Percentiles rank a stretch among this genome's conserved stretches.
Evolutionary conservation across 148 eudicot species (phyloP).

Genomic region (Silene latifolia): DNA sequence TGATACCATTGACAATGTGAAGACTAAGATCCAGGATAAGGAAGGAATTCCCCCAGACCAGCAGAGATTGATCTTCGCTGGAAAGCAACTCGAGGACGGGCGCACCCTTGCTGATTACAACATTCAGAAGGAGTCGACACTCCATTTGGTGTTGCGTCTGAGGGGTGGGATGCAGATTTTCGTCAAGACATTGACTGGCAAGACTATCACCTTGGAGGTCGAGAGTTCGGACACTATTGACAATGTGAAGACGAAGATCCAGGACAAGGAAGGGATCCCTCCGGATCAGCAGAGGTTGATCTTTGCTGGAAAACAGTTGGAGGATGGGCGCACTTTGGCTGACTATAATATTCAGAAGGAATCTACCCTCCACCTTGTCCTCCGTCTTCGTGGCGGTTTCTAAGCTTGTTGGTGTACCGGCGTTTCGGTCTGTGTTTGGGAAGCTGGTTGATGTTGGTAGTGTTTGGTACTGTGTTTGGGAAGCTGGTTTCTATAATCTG

Average conservation of each 20-base stretch:
- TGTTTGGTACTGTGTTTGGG: no score
- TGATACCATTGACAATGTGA: constrained; percentile 2
- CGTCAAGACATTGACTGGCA: constrained; percentile 31
- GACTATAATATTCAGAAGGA: neutral
- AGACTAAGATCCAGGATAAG: constrained; percentile 6
- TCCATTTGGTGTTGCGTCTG: constrained; percentile 7
- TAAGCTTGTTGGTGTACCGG: neutral
- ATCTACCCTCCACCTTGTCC: no score
- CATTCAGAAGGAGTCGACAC: constrained; percentile 15
- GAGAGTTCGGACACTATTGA: constrained; percentile 16
- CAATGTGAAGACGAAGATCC: constrained; percentile 20
- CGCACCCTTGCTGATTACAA: constrained; percentile 15
- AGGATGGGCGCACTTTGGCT: constrained; percentile 23
- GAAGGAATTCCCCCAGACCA: constrained; percentile 4
- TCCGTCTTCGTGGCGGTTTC: neutral
- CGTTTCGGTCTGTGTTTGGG: neutral
- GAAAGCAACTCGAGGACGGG: neutral
- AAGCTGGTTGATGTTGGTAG: no score
- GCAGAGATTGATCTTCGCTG: constrained; percentile 8
- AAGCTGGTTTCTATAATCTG: neutral
- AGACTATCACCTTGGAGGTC: constrained; percentile 26
- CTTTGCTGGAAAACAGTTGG: constrained; percentile 23
- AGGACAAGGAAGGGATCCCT: constrained; percentile 24
- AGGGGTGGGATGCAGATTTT: constrained; percentile 14
- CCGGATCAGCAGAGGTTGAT: constrained; percentile 21